Evolutionary conservation across 2,329 filamentous ascomycete species (phyloP), one percentile per base, ranked within the genome.

Genomic region (Neopestalotiopsis sp.): DNA sequence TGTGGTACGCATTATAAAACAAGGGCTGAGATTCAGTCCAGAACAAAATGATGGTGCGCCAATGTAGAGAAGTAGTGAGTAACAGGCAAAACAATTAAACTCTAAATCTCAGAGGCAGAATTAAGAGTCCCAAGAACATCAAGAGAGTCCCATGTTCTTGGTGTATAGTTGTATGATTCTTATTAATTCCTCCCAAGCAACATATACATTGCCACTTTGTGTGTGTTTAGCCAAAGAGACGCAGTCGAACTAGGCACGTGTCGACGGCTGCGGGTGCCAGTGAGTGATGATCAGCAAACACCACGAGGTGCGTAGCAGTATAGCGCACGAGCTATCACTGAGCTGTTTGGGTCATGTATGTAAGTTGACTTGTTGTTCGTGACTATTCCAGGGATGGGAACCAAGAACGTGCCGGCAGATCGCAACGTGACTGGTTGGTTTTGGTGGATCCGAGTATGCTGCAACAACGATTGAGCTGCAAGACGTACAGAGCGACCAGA

Each of bases 1-100:
- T 56, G 67, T 61, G 49, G 67, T 67, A 70, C 70, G 73, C 73
- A 75, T 75, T 32, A 45, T 67, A 67, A 67, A 62, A 34, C 14
- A 34, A 12, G 30, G 28, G 57, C 57, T 59, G 14, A 14, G 12
- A 30, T 59, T 10, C n/a, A 28, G 30, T 59, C 14, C n/a, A 28
- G 30, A 24, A 24, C n/a, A 13, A 59, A 28, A 59, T 28, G 24
- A 59, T 13, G 9, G 13, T 30, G 30, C 30, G 24, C 24, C 57
- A 17, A 5, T 13, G 30, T 24, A 30, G 57, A 59, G 13, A 59
- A 58, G 5, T 13, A 59, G 30, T 12, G 57, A 30, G 12, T 52
- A 52, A 17, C 7, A 52, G 45, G 9, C 14, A 24, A 10, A 52
- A 52, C 45, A 52, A 52, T 52, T 17, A 52, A 52, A 52, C 45